Base-by-base conservation (phyloP, 257 asterid species). In the Gardenia jasminoides region DNA sequence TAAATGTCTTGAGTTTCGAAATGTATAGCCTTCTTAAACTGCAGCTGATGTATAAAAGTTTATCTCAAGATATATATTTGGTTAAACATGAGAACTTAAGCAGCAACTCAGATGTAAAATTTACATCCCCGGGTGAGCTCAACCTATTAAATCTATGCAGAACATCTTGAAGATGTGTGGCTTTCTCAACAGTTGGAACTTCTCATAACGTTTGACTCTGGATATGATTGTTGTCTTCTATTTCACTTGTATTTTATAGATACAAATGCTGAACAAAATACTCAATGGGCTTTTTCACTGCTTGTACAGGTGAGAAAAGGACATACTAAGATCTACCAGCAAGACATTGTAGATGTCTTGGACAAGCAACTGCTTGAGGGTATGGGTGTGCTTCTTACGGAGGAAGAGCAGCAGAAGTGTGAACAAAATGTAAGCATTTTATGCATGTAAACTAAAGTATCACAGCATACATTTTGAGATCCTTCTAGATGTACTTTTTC, bases 311-410 rank as follows among this genome's bases (percentile, higher is more conserved):
- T 95, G 75, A 89, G 99, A 83, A 93, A 92, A 86, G 96, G 94
- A 79, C 90, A 91, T 84, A 81, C 96, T 56, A 90, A 85, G 88
- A 93, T 95, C 88, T 82, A 15, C 83, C 97, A 95, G 86, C 92
- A 93, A 83, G 99, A 95, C 87, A 89, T 95, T 64, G 80, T 90
- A 78, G 97, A 95, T 85, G 99, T 95, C 39, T 83, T 95, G 92
- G 98, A 95, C 87, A 95, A 95, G 89, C 98, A 93, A 85, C 87
- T 95, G 88, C 99, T 95, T 48, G 99, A 95, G 88, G 99, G 99
- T 50, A 93, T 95, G 99, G 98, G 99, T 28, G 99, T 93, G 81
- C 99, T 95, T 85, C 93, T 95, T 85, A 95, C 99, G 7, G 98
- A 95, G 90, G 99, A 95, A 87, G 98, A 95, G 88, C 99, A 90